These are phyloP conservation scores for Metschnikowia proteae DNA, from an alignment of 805 yeast species.

Conservation along the genomic window DNA sequence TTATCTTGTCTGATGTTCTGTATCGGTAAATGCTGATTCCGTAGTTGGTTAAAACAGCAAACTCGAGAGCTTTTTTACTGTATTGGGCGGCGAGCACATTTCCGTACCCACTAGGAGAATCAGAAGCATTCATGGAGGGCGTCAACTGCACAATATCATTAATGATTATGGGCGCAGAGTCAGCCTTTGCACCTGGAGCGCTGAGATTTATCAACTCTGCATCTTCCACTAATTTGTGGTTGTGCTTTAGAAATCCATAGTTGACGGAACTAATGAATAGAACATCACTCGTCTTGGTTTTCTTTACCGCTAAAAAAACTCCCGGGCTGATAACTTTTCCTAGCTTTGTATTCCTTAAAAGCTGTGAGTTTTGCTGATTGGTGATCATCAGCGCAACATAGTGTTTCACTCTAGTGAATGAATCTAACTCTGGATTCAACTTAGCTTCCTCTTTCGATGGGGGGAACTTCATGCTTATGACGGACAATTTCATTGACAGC, in stretches of 20 bases:
- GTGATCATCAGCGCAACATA: slow-evolving; percentile 37
- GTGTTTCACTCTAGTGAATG: slow-evolving; percentile 40
- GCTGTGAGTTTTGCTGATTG: slow-evolving; percentile 48
- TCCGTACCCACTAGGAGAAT: slow-evolving; percentile 76
- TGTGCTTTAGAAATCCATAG: slow-evolving; percentile 75
- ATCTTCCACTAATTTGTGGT: slow-evolving; percentile 70
- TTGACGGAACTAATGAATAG: slow-evolving; percentile 79
- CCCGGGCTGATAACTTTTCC: slow-evolving; percentile 77
- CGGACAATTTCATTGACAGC: slow-evolving; percentile 33
- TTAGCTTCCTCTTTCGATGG: slow-evolving; percentile 49
- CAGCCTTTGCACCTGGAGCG: slow-evolving; percentile 17
- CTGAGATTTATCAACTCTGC: slow-evolving; percentile 59
- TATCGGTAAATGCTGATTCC: slow-evolving; percentile 75
- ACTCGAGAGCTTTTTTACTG: slow-evolving; percentile 56
- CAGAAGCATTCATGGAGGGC: slow-evolving; percentile 65
- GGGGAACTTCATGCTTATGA: slow-evolving; percentile 57
- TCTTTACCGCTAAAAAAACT: slow-evolving; percentile 67
- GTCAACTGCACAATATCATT: slow-evolving; percentile 73
- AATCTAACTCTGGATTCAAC: slow-evolving; percentile 38
- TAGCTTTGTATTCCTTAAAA: slow-evolving; percentile 55
- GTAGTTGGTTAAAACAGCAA: slow-evolving; percentile 78
- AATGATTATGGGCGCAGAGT: slow-evolving; percentile 36
- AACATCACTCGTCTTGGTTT: slow-evolving; percentile 42
- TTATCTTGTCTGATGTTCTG: slow-evolving; percentile 74
- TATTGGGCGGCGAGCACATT: slow-evolving; percentile 88